A percentile compares a stretch with the other conserved stretches of the same genome.
phyloP scores from a whole-genome alignment of 345 rosid species.

The Laguncularia racemosa region DNA sequence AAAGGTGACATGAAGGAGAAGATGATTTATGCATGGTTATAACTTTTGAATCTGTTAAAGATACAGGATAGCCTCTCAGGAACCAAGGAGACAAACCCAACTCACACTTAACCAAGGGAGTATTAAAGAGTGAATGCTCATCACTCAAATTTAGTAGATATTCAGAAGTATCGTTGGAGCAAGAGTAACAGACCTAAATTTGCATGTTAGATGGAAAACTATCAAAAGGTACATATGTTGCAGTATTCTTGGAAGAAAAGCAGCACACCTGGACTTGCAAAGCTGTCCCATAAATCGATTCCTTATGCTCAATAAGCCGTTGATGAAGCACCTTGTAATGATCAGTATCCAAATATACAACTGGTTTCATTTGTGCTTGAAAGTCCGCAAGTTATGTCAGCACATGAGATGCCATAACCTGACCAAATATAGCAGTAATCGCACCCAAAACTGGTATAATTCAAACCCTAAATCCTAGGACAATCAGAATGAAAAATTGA shows the following conservation, averaged over 20 bases:
- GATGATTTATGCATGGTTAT: no score
- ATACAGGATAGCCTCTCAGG: no score
- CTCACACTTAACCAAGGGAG: neutral
- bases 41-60: no score
- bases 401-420: slow-evolving; percentile 89
- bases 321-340: slow-evolving; percentile 81
- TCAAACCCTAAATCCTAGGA: slow-evolving; percentile 97
- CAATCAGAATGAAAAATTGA: slow-evolving; percentile 39
- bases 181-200: slow-evolving; percentile 1
- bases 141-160: neutral
- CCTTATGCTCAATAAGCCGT: slow-evolving; percentile 92
- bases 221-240: neutral
- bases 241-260: slow-evolving; percentile 1
- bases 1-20: no score
- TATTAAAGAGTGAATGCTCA: neutral
- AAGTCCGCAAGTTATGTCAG: slow-evolving; percentile 81
- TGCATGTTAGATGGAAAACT: neutral
- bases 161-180: neutral
- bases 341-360: slow-evolving; percentile 72
- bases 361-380: slow-evolving; percentile 76
- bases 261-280: slow-evolving; percentile 57
- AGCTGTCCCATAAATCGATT: slow-evolving; percentile 64
- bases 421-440: slow-evolving; percentile 95
- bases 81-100: no score
- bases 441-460: slow-evolving; percentile 93